Conservation (phyloP, 139 green algal genomes). For the Penium margaritaceum region DNA sequence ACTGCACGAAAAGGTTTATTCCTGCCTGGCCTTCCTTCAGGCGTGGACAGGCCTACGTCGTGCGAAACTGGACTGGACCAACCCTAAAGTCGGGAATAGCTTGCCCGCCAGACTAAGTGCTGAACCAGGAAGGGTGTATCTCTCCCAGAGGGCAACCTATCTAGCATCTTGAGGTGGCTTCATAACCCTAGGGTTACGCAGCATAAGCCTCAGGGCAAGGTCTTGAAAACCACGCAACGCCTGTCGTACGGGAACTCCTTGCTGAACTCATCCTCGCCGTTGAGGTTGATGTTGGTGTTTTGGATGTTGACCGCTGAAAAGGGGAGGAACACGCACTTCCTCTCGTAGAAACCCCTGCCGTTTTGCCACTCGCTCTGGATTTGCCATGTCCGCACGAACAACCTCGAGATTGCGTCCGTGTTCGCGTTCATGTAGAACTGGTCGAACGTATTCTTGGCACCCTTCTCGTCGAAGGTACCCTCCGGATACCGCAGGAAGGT, state of each 20-base stretch:
- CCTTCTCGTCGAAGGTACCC: neutral
- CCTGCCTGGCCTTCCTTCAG: no score
- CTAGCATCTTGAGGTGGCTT: no score
- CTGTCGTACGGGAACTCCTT: neutral
- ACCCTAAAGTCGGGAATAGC: no score
- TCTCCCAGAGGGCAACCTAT: no score
- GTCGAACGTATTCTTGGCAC: no score
- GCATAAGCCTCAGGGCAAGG: neutral
- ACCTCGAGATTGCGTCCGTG: neutral
- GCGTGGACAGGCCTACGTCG: no score
- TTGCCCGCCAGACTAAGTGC: no score
- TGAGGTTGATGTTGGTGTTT: neutral
- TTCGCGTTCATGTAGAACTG: neutral
- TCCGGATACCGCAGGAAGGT: neutral
- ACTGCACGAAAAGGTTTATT: no score
- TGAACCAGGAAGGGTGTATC: no score
- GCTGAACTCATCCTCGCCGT: neutral
- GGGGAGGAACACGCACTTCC: neutral
- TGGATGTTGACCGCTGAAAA: neutral
- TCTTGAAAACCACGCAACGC: neutral
- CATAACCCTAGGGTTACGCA: no score
- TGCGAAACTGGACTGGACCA: no score
- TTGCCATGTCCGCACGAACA: neutral
- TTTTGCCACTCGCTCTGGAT: slow-evolving; percentile 2
- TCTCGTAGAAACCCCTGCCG: neutral